phyloP scores from a whole-genome alignment of 2,329 filamentous ascomycete species.

The Clonostachys rhizophaga region DNA sequence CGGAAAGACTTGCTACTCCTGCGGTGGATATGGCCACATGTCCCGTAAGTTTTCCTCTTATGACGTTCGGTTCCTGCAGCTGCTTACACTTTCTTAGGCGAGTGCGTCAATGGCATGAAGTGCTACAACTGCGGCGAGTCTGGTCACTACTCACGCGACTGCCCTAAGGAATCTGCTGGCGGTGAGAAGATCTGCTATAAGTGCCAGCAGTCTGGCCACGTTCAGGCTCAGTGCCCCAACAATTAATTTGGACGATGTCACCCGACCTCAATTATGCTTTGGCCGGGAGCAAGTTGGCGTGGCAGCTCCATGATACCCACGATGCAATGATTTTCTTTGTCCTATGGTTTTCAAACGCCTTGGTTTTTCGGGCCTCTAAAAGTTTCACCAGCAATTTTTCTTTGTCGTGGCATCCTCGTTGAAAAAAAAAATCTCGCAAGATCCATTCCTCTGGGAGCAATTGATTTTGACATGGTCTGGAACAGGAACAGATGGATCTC shows the following conservation, averaged over 20 bases:
- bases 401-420: constrained; percentile 2
- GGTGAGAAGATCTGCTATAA: constrained; percentile 99
- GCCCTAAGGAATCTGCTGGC: constrained; percentile 81
- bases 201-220: constrained; percentile 79
- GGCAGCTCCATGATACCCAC: constrained; percentile 37
- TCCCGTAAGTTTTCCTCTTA: constrained; percentile 55
- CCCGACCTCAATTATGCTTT: constrained; percentile 6
- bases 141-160: constrained; percentile 93
- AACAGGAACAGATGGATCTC: constrained; percentile 1
- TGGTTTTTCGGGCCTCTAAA: neutral
- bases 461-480: neutral
- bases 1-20: constrained; percentile 94
- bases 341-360: constrained; percentile 8
- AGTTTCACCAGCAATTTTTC: constrained; percentile 1
- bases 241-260: constrained; percentile 41
- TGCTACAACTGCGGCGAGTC: constrained; percentile 99
- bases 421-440: neutral
- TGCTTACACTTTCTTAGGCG: constrained; percentile 38
- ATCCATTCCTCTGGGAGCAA: neutral
- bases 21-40: constrained; percentile 96
- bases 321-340: constrained; percentile 19
- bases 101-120: constrained; percentile 98
- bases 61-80: no score
- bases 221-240: constrained; percentile 91
- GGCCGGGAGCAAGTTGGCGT: constrained; percentile 25